Percentiles rank a stretch among this genome's conserved stretches.
Evolutionary conservation across 352 stramenopile species (phyloP).

Genomic region (Globisporangium viniferum): DNA sequence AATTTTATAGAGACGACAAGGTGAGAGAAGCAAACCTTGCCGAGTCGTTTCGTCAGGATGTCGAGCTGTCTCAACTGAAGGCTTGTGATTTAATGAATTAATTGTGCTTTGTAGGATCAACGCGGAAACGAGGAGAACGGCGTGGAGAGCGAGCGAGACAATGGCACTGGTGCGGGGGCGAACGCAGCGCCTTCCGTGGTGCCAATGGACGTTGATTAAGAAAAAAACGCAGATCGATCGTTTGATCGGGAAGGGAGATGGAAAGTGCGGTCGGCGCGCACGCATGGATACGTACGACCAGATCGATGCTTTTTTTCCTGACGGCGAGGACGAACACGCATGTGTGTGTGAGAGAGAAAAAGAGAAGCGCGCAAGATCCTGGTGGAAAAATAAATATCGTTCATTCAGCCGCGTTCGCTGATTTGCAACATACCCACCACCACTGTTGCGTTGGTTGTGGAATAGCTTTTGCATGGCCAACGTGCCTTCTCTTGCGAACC

Average conservation of each 20-base stretch:
- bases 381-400: slow-evolving; percentile 14
- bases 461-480: background rate
- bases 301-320: background rate
- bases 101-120: slow-evolving; percentile 18
- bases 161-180: slow-evolving; percentile 28
- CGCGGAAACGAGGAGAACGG: slow-evolving; percentile 47
- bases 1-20: slow-evolving; percentile 84
- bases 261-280: background rate
- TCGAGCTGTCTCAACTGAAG: background rate
- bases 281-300: background rate
- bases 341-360: too few species aligned
- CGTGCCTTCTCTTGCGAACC: background rate
- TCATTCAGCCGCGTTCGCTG: background rate
- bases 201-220: slow-evolving; percentile 74
- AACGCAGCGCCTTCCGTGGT: slow-evolving; percentile 63
- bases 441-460: background rate
- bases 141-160: slow-evolving; percentile 21
- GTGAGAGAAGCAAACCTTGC: slow-evolving; percentile 16
- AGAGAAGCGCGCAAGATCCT: background rate
- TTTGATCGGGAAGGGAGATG: background rate
- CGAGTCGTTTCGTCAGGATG: background rate
- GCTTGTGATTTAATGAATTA: background rate
- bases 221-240: background rate
- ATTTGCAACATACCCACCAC: background rate
- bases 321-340: too few species aligned